Evolutionary conservation across 2,329 filamentous ascomycete genomes (phyloP).

Genomic region (Sclerotinia subarctica): DNA sequence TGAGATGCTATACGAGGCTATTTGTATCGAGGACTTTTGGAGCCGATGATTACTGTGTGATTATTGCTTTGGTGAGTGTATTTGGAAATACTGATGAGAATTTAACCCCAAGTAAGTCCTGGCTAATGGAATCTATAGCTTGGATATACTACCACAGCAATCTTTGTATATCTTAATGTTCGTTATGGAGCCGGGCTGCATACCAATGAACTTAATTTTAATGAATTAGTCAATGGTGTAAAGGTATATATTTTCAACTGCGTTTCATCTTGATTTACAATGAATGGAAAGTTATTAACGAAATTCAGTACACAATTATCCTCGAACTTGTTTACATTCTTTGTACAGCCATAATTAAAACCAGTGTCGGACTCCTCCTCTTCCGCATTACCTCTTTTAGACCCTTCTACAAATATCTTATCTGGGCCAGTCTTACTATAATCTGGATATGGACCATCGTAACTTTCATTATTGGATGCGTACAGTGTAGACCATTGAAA

Average conservation of each 20-base stretch:
- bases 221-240: background rate
- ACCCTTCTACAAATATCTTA: slow-evolving; percentile 14
- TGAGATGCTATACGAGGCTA: slow-evolving; percentile 11
- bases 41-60: slow-evolving; percentile 10
- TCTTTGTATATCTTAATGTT: background rate
- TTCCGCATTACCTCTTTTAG: slow-evolving; percentile 8
- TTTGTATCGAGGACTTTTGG: slow-evolving; percentile 4
- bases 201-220: background rate
- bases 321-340: background rate
- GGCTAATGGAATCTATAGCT: background rate
- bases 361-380: slow-evolving; percentile 14
- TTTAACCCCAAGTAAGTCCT: background rate
- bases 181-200: slow-evolving; percentile 6
- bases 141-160: background rate
- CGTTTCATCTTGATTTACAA: background rate
- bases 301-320: background rate
- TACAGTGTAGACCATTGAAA: slow-evolving; percentile 12
- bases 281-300: background rate
- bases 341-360: slow-evolving; percentile 9
- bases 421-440: slow-evolving; percentile 6
- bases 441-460: background rate
- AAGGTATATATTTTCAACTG: slow-evolving; percentile 1
- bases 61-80: slow-evolving; percentile 7
- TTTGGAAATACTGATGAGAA: background rate
- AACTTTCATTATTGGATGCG: background rate